Base-by-base conservation (phyloP, 1,284 basidiomycete species). In the Tremellales sp. region DNA sequence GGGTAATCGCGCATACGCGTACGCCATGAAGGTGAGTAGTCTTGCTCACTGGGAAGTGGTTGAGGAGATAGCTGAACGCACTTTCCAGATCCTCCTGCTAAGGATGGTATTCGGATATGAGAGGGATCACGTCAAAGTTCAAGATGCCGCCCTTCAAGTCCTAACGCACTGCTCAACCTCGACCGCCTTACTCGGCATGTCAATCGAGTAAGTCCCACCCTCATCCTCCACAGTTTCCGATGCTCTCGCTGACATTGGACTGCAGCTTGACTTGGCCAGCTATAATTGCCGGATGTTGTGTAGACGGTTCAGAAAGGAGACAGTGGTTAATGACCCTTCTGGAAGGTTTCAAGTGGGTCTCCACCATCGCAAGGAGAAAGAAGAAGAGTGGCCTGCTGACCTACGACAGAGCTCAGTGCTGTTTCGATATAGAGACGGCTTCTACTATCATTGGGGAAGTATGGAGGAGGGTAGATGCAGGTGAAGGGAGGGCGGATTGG, bases 361-460 rank as follows among this genome's bases (percentile, higher is more conserved):
- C n/a, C 21, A 22, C 12, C 13, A 15, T 23, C 39, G 25, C 4
- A n/a, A 40, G 15, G n/a, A 35, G 40, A 41, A 23, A 4, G 43
- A 36, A 24, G 56, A 62, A 59, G 58, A 64, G 66, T 46, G 51
- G 61, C 43, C 26, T 40, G 22, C 12, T 41, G 19, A 27, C 29
- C 26, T 19, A 35, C 21, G 25, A n/a, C 31, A 57, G 54, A 42
- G 45, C 68, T 48, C 73, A 75, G 55, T 75, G 74, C 57, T 78
- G 75, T 65, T 79, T 78, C 64, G 79, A 81, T 59, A 76, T 80
- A 51, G 76, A 79, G 54, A 79, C 79, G n/a, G 73, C 76, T 31
- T 71, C 75, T 40, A 59, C 74, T 51, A 77, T 80, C 55, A 75
- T 78, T 36, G 63, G 68, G 26, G 74, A 79, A 67, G 75, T 76